Evolutionary conservation across 352 stramenopile genomes (phyloP).

Genomic region (Globisporangium cederbergense): DNA sequence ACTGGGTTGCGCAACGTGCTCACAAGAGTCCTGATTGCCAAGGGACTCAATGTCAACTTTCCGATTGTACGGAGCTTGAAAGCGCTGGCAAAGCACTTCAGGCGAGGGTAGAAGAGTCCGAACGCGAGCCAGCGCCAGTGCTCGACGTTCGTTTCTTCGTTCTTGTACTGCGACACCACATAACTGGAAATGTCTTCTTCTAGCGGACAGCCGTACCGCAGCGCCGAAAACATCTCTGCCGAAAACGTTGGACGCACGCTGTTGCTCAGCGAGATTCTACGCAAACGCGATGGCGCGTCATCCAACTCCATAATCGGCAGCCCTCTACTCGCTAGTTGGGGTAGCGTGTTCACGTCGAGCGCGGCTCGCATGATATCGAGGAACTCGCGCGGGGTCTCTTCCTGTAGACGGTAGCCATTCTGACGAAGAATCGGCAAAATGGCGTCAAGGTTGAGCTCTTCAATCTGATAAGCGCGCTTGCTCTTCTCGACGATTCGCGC

Average conservation of each 20-base stretch:
- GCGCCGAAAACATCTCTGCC: neutral
- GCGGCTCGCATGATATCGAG: neutral
- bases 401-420: too few relatives aligned
- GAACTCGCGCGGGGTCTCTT: neutral
- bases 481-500: constrained; percentile 9
- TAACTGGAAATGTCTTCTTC: neutral
- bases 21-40: neutral
- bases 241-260: neutral
- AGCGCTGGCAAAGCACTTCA: constrained; percentile 8
- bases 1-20: neutral
- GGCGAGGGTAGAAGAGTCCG: constrained; percentile 20
- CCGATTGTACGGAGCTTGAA: constrained; percentile 11
- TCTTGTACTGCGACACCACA: neutral
- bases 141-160: constrained; percentile 1
- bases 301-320: neutral
- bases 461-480: neutral
- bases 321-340: neutral
- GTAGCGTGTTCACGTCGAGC: neutral
- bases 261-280: neutral
- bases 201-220: constrained; percentile 5
- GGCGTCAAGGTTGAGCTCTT: constrained; percentile 2
- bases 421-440: neutral
- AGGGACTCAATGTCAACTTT: neutral
- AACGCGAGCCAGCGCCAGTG: constrained; percentile 24
- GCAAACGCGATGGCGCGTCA: neutral